Evolutionary conservation across 768 basidiomycete species (phyloP), one percentile per base, ranked within the genome.

Genomic region (Sporobolomyces pararoseus): DNA sequence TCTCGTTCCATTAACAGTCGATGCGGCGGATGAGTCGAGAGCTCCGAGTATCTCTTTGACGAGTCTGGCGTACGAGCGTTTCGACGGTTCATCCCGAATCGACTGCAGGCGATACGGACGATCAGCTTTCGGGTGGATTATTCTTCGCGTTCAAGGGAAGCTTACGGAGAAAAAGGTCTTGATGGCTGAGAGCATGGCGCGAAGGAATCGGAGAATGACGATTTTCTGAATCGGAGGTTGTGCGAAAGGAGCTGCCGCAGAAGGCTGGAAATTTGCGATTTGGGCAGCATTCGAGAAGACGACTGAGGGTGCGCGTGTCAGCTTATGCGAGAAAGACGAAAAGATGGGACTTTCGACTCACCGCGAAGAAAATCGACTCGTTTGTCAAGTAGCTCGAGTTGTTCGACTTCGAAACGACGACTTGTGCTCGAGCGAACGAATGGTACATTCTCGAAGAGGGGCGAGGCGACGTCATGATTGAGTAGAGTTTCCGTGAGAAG

Each of bases 291-390:
- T 73, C 17, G n/a, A 16, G 58, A 73, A 73, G 19, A 70, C 35
- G 29, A 25, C 72, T 73, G 44, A 27, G 14, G n/a, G 7, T 23
- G 31, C 4, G 7, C 13, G 31, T 19, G 27, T 53, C 23, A 29
- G n/a, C n/a, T n/a, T n/a, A n/a, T n/a, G n/a, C n/a, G n/a, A n/a
- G n/a, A n/a, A n/a, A n/a, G n/a, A n/a, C n/a, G n/a, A n/a, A n/a
- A n/a, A n/a, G n/a, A n/a, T n/a, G n/a, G n/a, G n/a, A n/a, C n/a
- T n/a, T n/a, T n/a, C n/a, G n/a, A n/a, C n/a, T n/a, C n/a, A n/a
- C n/a, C n/a, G n/a, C n/a, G n/a, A n/a, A 77, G 53, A 12, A 74
- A 34, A 4, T 57, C 61, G 3, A 63, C 31, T 6, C 77, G 65
- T 47, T 59, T 50, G 29, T 39, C 57, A 35, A 66, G 44, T 7